These are phyloP conservation scores for Corylus americana DNA, from an alignment of 306 rosid species.

Conservation along the genomic window DNA sequence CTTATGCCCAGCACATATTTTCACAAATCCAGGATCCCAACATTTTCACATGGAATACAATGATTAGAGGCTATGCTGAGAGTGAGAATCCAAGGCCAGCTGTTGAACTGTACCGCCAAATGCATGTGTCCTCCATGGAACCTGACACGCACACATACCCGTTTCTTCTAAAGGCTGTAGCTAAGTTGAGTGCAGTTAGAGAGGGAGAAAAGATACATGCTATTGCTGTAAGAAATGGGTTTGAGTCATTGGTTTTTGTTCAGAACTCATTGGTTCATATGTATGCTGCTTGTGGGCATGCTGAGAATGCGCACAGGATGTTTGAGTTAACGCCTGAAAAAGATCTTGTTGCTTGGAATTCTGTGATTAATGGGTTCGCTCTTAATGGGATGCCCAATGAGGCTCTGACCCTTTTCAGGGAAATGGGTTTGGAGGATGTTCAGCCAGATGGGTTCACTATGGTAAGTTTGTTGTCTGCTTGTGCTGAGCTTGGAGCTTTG, in stretches of 20 bases:
- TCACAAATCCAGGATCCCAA: constrained; percentile 34
- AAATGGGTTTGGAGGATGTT: constrained; percentile 41
- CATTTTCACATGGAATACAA: constrained; percentile 54
- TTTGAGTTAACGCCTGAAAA: constrained; percentile 48
- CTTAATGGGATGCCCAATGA: constrained; percentile 60
- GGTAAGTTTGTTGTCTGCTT: constrained; percentile 57
- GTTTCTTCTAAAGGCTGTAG: constrained; percentile 54
- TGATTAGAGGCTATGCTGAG: constrained; percentile 56
- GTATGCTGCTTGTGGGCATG: constrained; percentile 51
- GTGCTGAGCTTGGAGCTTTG: constrained; percentile 61
- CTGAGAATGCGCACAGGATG: constrained; percentile 46
- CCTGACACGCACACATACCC: constrained; percentile 67
- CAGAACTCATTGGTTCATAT: constrained; percentile 55
- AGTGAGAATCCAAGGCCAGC: constrained; percentile 35
- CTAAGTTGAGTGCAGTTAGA: constrained; percentile 40
- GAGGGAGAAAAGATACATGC: constrained; percentile 55
- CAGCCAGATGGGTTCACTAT: constrained; percentile 59
- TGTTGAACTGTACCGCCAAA: constrained; percentile 33
- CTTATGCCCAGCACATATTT: constrained; percentile 44
- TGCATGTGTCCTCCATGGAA: constrained; percentile 32
- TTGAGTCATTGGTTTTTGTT: constrained; percentile 53
- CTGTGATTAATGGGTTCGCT: constrained; percentile 59
- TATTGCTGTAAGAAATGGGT: constrained; percentile 41
- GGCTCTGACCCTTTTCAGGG: constrained; percentile 56
- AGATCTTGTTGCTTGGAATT: constrained; percentile 62